Evolutionary conservation across 2,329 filamentous ascomycete genomes (phyloP), one percentile per base, ranked within the genome.

Genomic region (Chrysosporium queenslandicum): DNA sequence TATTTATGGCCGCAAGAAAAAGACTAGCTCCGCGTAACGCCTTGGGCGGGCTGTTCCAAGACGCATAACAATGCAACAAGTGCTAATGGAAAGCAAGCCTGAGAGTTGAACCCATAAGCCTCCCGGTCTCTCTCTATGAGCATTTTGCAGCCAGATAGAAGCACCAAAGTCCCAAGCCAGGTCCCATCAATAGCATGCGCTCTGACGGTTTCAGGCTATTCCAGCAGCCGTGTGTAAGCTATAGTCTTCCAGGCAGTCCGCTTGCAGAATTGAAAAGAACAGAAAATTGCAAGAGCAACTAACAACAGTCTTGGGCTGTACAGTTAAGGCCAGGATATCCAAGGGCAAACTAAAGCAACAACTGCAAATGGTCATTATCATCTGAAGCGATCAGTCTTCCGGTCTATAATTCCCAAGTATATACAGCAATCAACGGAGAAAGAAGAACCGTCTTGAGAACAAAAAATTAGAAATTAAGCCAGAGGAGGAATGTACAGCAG

Each of bases 371-470:
- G 12, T 41, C 39, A 41, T 41, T 41, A 23, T 18, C 18, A 18
- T 4, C 39, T 41, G 18, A 14, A n/a, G 21, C 12, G 14, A 45
- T 32, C 20, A 23, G 9, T 21, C 9, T 18, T 34, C 16, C 46
- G 16, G 18, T 49, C 34, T 40, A 41, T 30, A 40, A 30, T 32
- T 41, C 23, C 46, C 16, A 30, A 32, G n/a, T 49, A 49, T 49
- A 34, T 49, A 41, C 36, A 30, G 12, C 27, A n/a, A 20, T 23
- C 5, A 12, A 16, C 7, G n/a, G 36, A 16, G 34, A 48, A 20
- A 41, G 11, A 51, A 7, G 8, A n/a, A n/a, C n/a, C n/a, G n/a
- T n/a, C 36, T n/a, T 25, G 23, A 27, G 14, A 45, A 23, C 18
- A 39, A 14, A 16, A 16, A 4, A 45, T 32, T 43, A 37, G 25